phyloP scores from a whole-genome alignment of 2,329 filamentous ascomycete genomes.

The Catunica adiposa region DNA sequence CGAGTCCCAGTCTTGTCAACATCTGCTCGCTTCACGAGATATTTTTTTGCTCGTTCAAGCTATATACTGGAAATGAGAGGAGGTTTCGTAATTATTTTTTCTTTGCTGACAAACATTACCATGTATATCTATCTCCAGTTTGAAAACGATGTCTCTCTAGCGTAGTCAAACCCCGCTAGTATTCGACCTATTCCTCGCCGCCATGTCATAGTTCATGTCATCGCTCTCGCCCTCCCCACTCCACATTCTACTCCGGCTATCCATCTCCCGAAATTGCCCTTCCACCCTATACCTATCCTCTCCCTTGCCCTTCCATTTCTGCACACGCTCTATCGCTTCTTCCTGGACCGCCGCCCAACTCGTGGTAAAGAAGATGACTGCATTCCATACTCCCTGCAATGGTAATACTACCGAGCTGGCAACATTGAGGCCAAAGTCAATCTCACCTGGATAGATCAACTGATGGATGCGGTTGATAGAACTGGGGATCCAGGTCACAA shows the following conservation, averaged over 20 bases:
- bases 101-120: background rate
- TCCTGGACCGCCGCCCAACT: slow-evolving; percentile 30
- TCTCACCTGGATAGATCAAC: slow-evolving; percentile 35
- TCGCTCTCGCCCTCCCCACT: slow-evolving; percentile 1
- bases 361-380: slow-evolving; percentile 57
- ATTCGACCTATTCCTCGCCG: background rate
- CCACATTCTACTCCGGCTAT: slow-evolving; percentile 1
- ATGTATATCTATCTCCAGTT: background rate
- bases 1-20: slow-evolving; percentile 14
- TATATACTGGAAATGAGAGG: background rate
- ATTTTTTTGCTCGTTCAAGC: background rate
- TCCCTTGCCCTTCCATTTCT: background rate
- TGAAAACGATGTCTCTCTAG: too few relatives aligned
- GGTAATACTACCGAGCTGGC: slow-evolving; percentile 56
- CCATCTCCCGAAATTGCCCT: background rate
- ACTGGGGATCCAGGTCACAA: slow-evolving; percentile 48
- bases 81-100: background rate
- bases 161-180: background rate
- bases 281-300: background rate
- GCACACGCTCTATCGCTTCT: background rate
- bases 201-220: slow-evolving; percentile 2
- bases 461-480: slow-evolving; percentile 60
- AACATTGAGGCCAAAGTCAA: slow-evolving; percentile 50
- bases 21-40: background rate
- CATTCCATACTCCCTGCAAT: slow-evolving; percentile 67